Evolutionary conservation across 768 basidiomycete genomes (phyloP).

Genomic region (Artomyces pyxidatus): DNA sequence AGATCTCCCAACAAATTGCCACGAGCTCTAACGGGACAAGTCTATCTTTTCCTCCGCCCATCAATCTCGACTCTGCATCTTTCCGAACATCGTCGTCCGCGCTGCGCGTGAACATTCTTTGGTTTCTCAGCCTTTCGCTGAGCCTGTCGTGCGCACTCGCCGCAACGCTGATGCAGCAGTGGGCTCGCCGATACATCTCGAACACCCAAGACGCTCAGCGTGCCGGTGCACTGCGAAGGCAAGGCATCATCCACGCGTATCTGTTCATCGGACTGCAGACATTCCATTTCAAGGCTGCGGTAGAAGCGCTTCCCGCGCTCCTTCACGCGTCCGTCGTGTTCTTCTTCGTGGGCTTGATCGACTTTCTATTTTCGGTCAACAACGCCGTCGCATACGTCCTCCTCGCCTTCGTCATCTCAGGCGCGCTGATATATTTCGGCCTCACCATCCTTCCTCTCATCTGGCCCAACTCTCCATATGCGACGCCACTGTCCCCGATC

Average conservation of each 20-base stretch:
- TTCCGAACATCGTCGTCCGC: neutral
- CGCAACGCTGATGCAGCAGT: slow-evolving; percentile 12
- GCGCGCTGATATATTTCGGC: neutral
- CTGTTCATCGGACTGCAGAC: slow-evolving; percentile 5
- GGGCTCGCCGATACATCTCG: slow-evolving; percentile 3
- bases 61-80: neutral
- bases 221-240: neutral
- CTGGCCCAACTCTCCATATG: neutral
- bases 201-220: slow-evolving; percentile 1
- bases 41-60: neutral
- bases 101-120: slow-evolving; percentile 1
- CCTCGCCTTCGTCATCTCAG: neutral
- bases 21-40: neutral
- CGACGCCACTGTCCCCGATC: neutral
- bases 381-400: slow-evolving; percentile 3
- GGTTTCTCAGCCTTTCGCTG: slow-evolving; percentile 10
- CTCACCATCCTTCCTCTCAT: slow-evolving; percentile 8
- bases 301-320: slow-evolving; percentile 7
- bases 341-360: slow-evolving; percentile 13
- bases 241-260: slow-evolving; percentile 3
- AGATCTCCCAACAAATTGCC: neutral
- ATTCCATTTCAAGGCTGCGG: slow-evolving; percentile 3
- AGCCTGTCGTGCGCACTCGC: slow-evolving; percentile 6
- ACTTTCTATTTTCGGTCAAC: slow-evolving; percentile 11
- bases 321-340: slow-evolving; percentile 10